Percentiles rank a stretch among this genome's conserved stretches.
Evolutionary conservation across 495 filamentous ascomycete species (phyloP).

Genomic region (Trichoderma asperelloides): DNA sequence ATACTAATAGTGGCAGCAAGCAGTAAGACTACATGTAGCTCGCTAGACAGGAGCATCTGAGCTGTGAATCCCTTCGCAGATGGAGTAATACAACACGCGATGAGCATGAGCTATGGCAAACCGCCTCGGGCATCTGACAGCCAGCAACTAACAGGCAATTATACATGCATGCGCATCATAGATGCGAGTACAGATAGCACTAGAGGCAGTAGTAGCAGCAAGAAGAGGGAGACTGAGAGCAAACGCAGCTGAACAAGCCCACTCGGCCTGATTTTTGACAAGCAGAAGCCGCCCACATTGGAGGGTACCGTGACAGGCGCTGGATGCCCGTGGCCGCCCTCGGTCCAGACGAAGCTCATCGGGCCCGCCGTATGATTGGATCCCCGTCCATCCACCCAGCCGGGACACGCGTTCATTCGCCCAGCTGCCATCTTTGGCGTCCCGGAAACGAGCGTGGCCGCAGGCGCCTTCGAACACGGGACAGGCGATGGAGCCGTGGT

Average conservation of each 20-base stretch:
- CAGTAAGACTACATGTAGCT: not conserved
- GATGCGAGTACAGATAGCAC: not conserved
- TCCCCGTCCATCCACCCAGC: not conserved
- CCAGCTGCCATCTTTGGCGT: not conserved
- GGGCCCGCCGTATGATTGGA: constrained; percentile 1
- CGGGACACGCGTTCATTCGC: constrained; percentile 6
- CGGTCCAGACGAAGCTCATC: not conserved
- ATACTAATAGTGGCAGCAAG: not conserved
- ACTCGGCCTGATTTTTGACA: not conserved
- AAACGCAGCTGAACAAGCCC: no score
- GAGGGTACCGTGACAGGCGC: constrained; percentile 5
- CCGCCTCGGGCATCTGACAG: not conserved
- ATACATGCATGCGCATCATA: not conserved
- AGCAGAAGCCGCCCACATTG: not conserved
- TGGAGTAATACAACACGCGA: no score
- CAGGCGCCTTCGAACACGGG: not conserved
- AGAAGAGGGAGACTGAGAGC: not conserved
- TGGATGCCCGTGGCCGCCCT: no score
- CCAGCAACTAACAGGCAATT: not conserved
- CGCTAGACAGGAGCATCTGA: no score
- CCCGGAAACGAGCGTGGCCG: not conserved
- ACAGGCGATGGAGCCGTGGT: not conserved
- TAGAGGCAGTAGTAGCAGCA: not conserved
- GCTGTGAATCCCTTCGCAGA: no score
- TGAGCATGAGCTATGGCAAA: not conserved